These are phyloP conservation scores for Pythium grandisporangium DNA, from an alignment of 352 stramenopile species.

Conservation along the genomic window DNA sequence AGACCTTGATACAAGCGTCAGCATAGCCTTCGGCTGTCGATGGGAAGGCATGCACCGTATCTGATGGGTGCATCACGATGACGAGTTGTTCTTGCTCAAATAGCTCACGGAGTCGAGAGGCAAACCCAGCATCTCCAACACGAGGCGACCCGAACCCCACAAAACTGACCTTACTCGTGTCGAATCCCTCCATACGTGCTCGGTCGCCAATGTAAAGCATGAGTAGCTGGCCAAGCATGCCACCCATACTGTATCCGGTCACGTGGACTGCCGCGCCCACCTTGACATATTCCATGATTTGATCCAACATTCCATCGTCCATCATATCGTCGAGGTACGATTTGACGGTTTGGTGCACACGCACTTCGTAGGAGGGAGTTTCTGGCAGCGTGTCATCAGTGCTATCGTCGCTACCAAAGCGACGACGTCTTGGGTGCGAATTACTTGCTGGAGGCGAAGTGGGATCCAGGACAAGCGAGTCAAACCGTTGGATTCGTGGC, in stretches of 20 bases:
- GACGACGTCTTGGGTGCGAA: constrained; percentile 24
- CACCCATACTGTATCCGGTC: constrained; percentile 82
- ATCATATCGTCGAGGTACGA: constrained; percentile 85
- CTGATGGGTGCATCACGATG: constrained; percentile 80
- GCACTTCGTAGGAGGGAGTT: constrained; percentile 46
- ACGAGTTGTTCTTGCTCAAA: constrained; percentile 74
- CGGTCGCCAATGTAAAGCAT: constrained; percentile 73
- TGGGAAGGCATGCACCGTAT: constrained; percentile 77
- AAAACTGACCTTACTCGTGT: constrained; percentile 76
- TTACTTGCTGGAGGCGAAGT: constrained; percentile 44
- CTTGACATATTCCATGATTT: constrained; percentile 67
- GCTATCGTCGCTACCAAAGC: constrained; percentile 47
- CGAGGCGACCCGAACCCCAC: constrained; percentile 78
- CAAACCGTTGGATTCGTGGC: constrained; percentile 49
- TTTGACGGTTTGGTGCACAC: constrained; percentile 73
- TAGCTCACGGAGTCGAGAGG: constrained; percentile 54
- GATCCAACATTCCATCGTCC: constrained; percentile 58
- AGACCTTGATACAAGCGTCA: constrained; percentile 78
- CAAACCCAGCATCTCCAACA: constrained; percentile 72
- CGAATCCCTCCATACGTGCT: constrained; percentile 60
- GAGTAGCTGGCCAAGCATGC: constrained; percentile 71
- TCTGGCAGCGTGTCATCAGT: constrained; percentile 44
- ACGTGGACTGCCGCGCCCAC: constrained; percentile 67
- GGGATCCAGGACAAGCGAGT: constrained; percentile 57
- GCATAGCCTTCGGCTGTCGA: constrained; percentile 74